Percentiles rank a stretch among this genome's conserved stretches.
Conservation (phyloP, 2,329 filamentous ascomycete genomes). For the Domatiomyces globalis region DNA sequence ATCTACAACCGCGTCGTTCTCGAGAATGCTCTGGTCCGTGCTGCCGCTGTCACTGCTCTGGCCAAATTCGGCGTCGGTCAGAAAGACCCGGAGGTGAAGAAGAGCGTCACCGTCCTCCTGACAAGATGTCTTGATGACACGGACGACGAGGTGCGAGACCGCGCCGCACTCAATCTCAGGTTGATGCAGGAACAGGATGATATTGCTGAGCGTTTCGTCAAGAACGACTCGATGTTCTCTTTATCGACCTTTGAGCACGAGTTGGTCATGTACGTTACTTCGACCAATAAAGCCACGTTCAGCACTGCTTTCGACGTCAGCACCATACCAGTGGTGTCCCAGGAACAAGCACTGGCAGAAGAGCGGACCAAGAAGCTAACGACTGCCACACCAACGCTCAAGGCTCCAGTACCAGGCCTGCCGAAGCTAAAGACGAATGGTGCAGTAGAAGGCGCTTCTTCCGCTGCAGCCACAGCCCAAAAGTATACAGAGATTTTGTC, state of each 20-base stretch:
- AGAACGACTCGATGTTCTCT: constrained; percentile 94
- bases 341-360: constrained; percentile 90
- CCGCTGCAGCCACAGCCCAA: constrained; percentile 66
- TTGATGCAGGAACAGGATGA: constrained; percentile 88
- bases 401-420: constrained; percentile 71
- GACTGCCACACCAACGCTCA: constrained; percentile 79
- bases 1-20: constrained; percentile 98
- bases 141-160: constrained; percentile 93
- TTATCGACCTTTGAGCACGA: constrained; percentile 92
- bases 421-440: constrained; percentile 54
- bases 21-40: constrained; percentile 90
- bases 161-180: constrained; percentile 79
- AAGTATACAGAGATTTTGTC: constrained; percentile 80
- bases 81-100: constrained; percentile 91
- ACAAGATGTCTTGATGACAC: constrained; percentile 91
- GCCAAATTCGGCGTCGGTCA: constrained; percentile 96
- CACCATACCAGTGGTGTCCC: constrained; percentile 80
- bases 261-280: constrained; percentile 92
- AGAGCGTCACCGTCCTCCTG: constrained; percentile 81
- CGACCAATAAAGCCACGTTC: constrained; percentile 76
- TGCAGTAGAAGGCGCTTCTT: constrained; percentile 60
- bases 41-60: constrained; percentile 85
- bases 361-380: constrained; percentile 96
- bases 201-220: constrained; percentile 73
- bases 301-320: constrained; percentile 76